Percentiles rank a stretch among this genome's conserved stretches.
Conservation (phyloP, 768 basidiomycete species). For the Pulveroboletus sp. region DNA sequence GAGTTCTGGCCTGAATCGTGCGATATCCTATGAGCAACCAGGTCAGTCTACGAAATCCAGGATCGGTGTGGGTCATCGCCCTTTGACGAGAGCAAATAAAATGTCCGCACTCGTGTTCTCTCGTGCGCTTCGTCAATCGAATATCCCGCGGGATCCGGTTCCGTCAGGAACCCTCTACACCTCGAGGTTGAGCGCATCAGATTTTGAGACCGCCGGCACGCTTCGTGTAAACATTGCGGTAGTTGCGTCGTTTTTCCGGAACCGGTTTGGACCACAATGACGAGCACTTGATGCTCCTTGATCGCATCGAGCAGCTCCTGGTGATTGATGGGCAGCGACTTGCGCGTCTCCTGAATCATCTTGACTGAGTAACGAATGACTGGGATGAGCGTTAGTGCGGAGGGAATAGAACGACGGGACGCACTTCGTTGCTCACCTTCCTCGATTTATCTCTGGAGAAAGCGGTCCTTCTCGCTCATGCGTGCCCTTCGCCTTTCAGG, state of each 20-base stretch:
- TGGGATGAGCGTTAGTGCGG: neutral
- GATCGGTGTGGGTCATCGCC: conserved; percentile 40
- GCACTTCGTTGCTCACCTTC: conserved; percentile 86
- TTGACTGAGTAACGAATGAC: conserved; percentile 60
- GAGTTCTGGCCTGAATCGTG: conserved; percentile 92
- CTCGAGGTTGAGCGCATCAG: conserved; percentile 91
- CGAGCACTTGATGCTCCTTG: conserved; percentile 87
- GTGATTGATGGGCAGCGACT: conserved; percentile 90
- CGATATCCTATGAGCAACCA: conserved; percentile 69
- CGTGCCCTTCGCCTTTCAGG: conserved; percentile 57
- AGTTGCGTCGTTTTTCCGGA: conserved; percentile 99
- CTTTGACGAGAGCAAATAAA: conserved; percentile 97
- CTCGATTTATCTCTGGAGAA: conserved; percentile 83
- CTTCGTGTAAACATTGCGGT: conserved; percentile 97
- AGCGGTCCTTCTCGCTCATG: conserved; percentile 83
- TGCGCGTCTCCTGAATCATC: conserved; percentile 89
- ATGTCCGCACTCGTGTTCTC: conserved; percentile 97
- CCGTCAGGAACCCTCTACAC: conserved; percentile 97
- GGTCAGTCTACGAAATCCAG: conserved; percentile 24
- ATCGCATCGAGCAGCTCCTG: conserved; percentile 87
- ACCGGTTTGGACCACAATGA: conserved; percentile 97
- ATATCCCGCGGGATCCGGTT: conserved; percentile 94
- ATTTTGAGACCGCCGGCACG: conserved; percentile 79
- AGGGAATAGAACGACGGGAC: conserved; percentile 20
- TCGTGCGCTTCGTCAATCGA: conserved; percentile 99